phyloP scores from a whole-genome alignment of 2,329 filamentous ascomycete genomes.

The Neofusicoccum sp. region DNA sequence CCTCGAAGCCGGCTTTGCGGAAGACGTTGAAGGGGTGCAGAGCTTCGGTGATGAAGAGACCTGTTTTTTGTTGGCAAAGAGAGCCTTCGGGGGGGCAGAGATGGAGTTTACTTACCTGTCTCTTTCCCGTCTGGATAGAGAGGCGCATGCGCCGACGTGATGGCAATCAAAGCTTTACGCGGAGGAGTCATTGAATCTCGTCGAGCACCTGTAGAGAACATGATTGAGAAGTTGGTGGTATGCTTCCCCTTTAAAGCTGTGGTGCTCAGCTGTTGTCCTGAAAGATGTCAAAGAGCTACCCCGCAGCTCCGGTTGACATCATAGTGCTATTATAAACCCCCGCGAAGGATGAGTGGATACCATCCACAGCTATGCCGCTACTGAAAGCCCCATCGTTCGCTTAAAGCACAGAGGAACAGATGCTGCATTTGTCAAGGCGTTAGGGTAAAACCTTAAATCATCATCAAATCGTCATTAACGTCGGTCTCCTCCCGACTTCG shows the following conservation, averaged over 20 bases:
- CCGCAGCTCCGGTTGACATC: background rate
- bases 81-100: background rate
- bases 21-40: conserved; percentile 51
- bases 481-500: too few species aligned
- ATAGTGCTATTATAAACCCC: background rate
- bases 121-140: conserved; percentile 41
- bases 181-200: conserved; percentile 26
- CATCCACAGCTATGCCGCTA: too few species aligned
- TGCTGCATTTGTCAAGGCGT: too few species aligned
- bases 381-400: too few species aligned
- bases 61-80: background rate
- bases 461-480: too few species aligned
- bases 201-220: conserved; percentile 20
- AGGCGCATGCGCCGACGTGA: conserved; percentile 43
- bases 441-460: too few species aligned
- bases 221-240: conserved; percentile 21
- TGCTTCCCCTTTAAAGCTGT: conserved; percentile 26
- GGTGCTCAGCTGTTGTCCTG: background rate
- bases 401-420: too few species aligned
- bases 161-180: conserved; percentile 42
- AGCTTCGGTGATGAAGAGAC: conserved; percentile 48
- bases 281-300: background rate
- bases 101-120: conserved; percentile 27
- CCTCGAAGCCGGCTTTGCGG: conserved; percentile 45
- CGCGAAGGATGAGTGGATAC: too few species aligned